Base-by-base conservation (phyloP, 2,329 filamentous ascomycete genomes). In the Colletotrichum gloeosporioides region DNA sequence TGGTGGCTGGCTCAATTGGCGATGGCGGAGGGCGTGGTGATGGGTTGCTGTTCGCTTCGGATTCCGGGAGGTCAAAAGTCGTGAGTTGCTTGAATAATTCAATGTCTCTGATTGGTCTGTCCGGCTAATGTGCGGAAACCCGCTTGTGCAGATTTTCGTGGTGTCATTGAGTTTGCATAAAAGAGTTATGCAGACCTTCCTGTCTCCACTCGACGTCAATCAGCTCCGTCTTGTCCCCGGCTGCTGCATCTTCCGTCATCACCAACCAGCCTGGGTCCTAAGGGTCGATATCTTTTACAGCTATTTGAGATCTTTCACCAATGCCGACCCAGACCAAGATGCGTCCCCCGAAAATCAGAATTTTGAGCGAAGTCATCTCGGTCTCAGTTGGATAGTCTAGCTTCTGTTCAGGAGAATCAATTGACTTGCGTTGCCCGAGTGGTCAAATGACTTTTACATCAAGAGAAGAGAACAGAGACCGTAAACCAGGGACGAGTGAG, bases 1-100 rank as follows among this genome's bases (percentile, higher is more conserved):
- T 79, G 72, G 77, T 74, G 65, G 79, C 78, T 53, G 72, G 78
- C 77, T 80, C 81, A 82, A 81, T 81, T 73, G 78, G 80, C 78
- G 77, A 78, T 78, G 75, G 61, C 39, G 66, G 69, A 32, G 57
- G 63, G 64, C 73, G 70, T 49, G n/a, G 34, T 64, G 57, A 15
- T 61, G 65, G 44, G 55, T 66, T 34, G 65, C 70, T 53, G 57
- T 31, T 64, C 68, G 65, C 69, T 69, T 77, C 73, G 77, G 74
- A 71, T 68, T 62, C 67, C 77, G 64, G 64, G 77, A 78, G 71
- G 75, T 75, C 77, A 78, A 78, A 76, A 78, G 75, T 78, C 77
- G 77, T 78, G 76, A 78, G 73, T 75, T 78, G 77, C 77, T 78
- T 78, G 77, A 73, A 78, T 71, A 71, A 77, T 78, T 53, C 69